Base-by-base conservation (phyloP, 106 monocot genomes). In the Dioscorea alata region DNA sequence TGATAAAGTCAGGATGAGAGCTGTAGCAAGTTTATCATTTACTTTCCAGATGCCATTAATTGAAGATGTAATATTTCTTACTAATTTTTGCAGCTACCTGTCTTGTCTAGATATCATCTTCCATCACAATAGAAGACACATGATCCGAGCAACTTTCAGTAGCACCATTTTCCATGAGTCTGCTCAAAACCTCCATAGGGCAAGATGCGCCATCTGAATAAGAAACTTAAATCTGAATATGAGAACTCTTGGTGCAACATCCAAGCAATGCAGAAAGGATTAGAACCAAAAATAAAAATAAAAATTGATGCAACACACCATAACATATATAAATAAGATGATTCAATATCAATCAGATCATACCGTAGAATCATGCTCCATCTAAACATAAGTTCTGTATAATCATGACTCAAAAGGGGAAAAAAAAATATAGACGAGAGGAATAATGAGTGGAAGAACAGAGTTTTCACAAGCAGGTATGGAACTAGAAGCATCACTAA, bases 91-190 rank as follows among this genome's bases (percentile, higher is more conserved):
- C 65, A 24, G 59, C 70, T 53, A 8, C 53, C 57, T 71, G 78
- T 65, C 66, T 20, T 8, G 48, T 77, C 42, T 31, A 25, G 42
- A 50, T 33, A 66, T 67, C 57, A 75, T 71, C 66, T 63, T 81
- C 67, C 23, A 60, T 69, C 24, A 70, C 61, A 59, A 59, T 64
- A 59, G 59, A 10, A n/a, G 75, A 63, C 14, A 34, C 33, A 73
- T 52, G 54, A 70, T 48, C 80, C 28, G 76, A 83, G 35, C 69
- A 84, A 71, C 84, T 83, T 71, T 87, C 81, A 67, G 86, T 81
- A 8, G 85, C 83, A 58, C 79, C 87, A 32, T 81, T 79, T 77
- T 93, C 77, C 33, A 89, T 49, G 4, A 88, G 78, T 62, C 87
- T 89, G 50, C 54, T 73, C 65, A 88, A 61, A 60, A 92, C 73